Evolutionary conservation across 306 rosid genomes (phyloP), one percentile per base, ranked within the genome.

Genomic region (Sphenostylis stenocarpa): DNA sequence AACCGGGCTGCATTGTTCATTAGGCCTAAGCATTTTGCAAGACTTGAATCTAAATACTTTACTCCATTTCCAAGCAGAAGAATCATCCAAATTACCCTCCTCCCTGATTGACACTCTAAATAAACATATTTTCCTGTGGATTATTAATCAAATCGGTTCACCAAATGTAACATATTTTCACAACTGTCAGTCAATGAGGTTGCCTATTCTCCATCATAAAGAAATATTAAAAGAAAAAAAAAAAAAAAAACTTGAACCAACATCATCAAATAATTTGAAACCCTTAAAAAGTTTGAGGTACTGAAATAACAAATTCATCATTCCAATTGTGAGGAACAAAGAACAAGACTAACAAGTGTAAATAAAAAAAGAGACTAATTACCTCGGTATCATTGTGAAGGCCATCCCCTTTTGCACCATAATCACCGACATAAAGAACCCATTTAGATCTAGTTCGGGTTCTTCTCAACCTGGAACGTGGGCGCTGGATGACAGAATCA

Each of bases 361-460:
- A n/a, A n/a, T 1, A 26, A 38, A 28, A 17, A 79, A n/a, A n/a
- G 21, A 16, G n/a, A 7, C 2, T 2, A n/a, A 11, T 44, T n/a
- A 93, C 97, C 91, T 84, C 45, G 23, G 96, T 87, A 57, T 94
- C 97, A 81, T 94, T 81, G 38, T 81, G 81, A 72, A 86, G 20
- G 44, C 93, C 95, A 82, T 94, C 91, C 70, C 97, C 98, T 78
- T 39, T 77, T 2, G 95, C 98, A 49, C 95, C 97, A 80, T 79
- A 94, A 58, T 92, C 92, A 60, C 3, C 41, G 14, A 90, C 80
- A 65, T 67, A 83, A 68, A 94, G 26, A 63, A 84, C 81, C 84
- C 89, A 69, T 56, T 49, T 84, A 68, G 88, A 84, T 85, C 77
- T 84, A 56, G 86, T 44, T 38, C 69, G 65, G 64, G 78, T 70